phyloP scores from a whole-genome alignment of 2,329 filamentous ascomycete genomes.

The Trichoderma endophyticum region DNA sequence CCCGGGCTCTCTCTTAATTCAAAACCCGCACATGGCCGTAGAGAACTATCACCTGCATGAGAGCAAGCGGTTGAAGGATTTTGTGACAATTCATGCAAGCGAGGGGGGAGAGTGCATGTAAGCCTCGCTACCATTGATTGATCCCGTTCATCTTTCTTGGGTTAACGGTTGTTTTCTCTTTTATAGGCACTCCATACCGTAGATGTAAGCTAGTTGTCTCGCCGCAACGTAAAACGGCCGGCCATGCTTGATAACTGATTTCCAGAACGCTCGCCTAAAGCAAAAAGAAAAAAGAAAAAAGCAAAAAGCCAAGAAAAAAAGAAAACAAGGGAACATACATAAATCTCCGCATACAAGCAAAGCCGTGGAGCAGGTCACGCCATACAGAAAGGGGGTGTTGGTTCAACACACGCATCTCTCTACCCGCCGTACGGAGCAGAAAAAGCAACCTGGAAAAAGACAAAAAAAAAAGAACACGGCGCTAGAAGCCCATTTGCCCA shows the following conservation, averaged over 20 bases:
- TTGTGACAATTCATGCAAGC: neutral
- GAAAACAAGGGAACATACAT: neutral
- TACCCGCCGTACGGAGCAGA: neutral
- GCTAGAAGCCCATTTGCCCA: neutral
- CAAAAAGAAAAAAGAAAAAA: neutral
- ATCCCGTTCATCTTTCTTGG: neutral
- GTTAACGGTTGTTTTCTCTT: neutral
- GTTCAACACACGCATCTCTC: neutral
- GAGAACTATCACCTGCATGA: slow-evolving; percentile 5
- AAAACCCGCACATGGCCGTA: neutral
- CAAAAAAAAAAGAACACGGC: neutral
- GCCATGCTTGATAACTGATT: neutral
- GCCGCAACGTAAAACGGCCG: neutral
- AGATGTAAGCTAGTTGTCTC: neutral
- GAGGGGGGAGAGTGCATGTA: neutral
- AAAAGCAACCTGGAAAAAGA: neutral
- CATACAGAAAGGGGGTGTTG: neutral
- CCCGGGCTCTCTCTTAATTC: neutral
- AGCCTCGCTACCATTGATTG: neutral
- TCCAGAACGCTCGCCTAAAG: neutral
- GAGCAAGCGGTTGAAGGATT: slow-evolving; percentile 1
- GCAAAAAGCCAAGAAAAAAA: neutral
- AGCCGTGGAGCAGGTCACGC: neutral
- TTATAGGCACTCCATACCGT: neutral
- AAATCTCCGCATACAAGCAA: neutral